These are phyloP conservation scores for Aegle marmelos DNA, from an alignment of 345 rosid species.

Conservation along the genomic window DNA sequence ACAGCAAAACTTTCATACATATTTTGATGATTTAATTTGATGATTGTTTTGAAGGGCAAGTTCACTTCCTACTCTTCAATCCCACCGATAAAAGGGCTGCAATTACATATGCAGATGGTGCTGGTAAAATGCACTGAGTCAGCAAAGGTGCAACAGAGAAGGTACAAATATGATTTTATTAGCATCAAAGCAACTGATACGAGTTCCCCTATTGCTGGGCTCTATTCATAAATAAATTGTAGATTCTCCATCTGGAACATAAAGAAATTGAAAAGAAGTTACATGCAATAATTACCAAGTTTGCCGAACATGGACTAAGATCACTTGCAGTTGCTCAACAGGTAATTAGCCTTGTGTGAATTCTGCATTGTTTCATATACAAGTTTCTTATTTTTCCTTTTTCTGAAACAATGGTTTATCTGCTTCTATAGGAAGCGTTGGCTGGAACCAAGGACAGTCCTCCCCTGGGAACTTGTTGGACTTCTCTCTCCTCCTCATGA, in stretches of 20 bases:
- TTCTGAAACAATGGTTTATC: background rate
- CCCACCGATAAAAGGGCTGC: constrained; percentile 44
- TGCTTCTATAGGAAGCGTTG: constrained; percentile 42
- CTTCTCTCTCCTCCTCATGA: constrained; percentile 62
- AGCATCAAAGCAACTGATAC: background rate
- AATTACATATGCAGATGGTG: constrained; percentile 29
- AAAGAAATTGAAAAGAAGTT: constrained; percentile 44
- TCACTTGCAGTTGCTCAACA: constrained; percentile 60
- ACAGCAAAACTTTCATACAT: background rate
- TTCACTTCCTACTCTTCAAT: constrained; percentile 42
- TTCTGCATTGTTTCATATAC: background rate
- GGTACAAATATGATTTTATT: constrained; percentile 21
- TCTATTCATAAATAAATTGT: background rate
- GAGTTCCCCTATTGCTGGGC: background rate
- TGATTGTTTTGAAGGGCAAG: constrained; percentile 26
- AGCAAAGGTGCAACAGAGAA: constrained; percentile 70
- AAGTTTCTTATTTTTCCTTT: background rate
- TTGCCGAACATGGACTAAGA: constrained; percentile 63
- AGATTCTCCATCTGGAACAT: constrained; percentile 58
- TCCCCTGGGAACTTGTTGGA: constrained; percentile 71
- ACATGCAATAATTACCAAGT: constrained; percentile 48
- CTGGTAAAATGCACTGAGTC: constrained; percentile 54
- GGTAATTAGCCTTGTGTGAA: constrained; percentile 26
- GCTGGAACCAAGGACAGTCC: constrained; percentile 48
- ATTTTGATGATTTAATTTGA: background rate